Base-by-base conservation (phyloP, 1,284 basidiomycete species). In the Apiotrichum domesticum region DNA sequence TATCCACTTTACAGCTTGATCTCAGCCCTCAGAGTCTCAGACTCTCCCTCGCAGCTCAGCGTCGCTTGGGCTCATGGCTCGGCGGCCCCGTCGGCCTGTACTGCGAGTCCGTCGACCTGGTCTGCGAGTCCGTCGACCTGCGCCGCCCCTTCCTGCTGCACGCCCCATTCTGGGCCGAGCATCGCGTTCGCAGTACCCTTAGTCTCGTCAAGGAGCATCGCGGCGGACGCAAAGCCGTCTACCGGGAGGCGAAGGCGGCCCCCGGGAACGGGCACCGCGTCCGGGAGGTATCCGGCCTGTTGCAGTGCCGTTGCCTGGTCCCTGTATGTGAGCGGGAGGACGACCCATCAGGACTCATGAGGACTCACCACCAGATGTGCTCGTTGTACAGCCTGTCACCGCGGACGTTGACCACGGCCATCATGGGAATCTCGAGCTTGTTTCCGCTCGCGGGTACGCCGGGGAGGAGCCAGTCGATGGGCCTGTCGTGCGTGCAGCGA, bases 381-480 rank as follows among this genome's bases (percentile, higher is more conserved):
- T 83, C 81, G 63, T 82, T 81, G 44, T 79, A 80, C 40, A 82
- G 65, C 59, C 82, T 71, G 63, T 84, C 83, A 2, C 83, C 83
- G 41, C 83, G 77, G 46, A 84, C 75, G 58, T 81, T 83, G 40
- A 84, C 80, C 7, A 84, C 80, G 3, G 80, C 80, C 35, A 82
- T 73, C 79, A 83, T 81, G 0, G 82, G 82, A 35, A 84, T 77
- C 5, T 74, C 62, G 33, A 84, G 63, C 51, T 79, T 77, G 62
- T 77, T 80, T 11, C 79, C 78, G 1, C 79, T 82, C 0, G 82
- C 78, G 7, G 82, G 82, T 7, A 84, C 61, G 29, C 61, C 62
- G 0, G 65, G 63, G 5, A 64, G 66, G 56, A 82, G 78, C 75
- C 81, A 82, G 61, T 82, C 80, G 46, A 81, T 80, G 61, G 70